A percentile compares a stretch with the other conserved stretches of the same genome.
Evolutionary conservation across 495 filamentous ascomycete genomes (phyloP).

Genomic region (Pseudoneurospora amorphoporcata): DNA sequence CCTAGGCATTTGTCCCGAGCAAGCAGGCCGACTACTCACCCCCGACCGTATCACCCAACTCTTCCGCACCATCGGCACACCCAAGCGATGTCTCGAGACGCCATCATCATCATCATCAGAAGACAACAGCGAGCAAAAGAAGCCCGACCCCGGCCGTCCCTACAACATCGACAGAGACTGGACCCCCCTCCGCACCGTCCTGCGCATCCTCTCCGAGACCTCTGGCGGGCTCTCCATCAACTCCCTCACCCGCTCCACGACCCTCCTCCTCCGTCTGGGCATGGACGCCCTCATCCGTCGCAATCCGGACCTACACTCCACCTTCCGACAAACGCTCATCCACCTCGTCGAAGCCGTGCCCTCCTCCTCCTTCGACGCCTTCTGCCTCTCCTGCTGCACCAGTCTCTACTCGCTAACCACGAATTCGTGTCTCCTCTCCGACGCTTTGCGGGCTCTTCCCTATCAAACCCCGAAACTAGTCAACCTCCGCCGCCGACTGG

Average conservation of each 20-base stretch:
- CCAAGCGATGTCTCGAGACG: slow-evolving; percentile 16
- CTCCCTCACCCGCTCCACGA: slow-evolving; percentile 16
- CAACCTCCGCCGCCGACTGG: slow-evolving; percentile 60
- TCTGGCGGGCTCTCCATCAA: slow-evolving; percentile 13
- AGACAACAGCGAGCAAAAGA: neutral
- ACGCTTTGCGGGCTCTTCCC: slow-evolving; percentile 43
- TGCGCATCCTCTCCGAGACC: slow-evolving; percentile 22
- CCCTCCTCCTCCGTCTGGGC: slow-evolving; percentile 41
- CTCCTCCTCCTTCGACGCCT: slow-evolving; percentile 12
- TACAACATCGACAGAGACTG: slow-evolving; percentile 26
- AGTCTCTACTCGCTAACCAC: slow-evolving; percentile 41
- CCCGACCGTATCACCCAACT: slow-evolving; percentile 25
- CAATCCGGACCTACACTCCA: slow-evolving; percentile 20
- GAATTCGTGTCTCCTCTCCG: slow-evolving; percentile 41
- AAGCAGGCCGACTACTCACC: slow-evolving; percentile 29
- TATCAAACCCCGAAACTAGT: slow-evolving; percentile 47
- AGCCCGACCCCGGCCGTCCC: slow-evolving; percentile 7
- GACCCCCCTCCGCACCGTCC: slow-evolving; percentile 21
- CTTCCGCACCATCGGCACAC: slow-evolving; percentile 31
- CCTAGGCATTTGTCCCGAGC: slow-evolving; percentile 23
- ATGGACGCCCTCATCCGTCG: slow-evolving; percentile 38
- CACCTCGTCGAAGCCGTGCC: slow-evolving; percentile 8
- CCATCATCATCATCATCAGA: neutral
- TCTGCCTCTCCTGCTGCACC: slow-evolving; percentile 40
- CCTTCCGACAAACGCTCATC: slow-evolving; percentile 14